Conservation (phyloP, 225 moss, liverwort and hornwort genomes). For the Neckera pumila region DNA sequence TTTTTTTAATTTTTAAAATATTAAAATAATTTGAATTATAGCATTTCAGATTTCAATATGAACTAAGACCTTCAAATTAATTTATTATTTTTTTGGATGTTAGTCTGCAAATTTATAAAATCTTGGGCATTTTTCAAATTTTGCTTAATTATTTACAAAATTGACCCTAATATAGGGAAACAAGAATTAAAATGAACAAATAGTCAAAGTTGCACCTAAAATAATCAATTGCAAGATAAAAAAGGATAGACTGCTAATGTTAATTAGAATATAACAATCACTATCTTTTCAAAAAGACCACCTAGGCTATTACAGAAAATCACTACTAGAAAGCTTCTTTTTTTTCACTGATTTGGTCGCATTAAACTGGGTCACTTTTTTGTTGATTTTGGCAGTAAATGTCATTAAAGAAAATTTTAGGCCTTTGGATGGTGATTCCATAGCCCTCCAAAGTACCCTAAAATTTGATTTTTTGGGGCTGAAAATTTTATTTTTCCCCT, state of each 20-base stretch:
- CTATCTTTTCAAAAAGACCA: not conserved
- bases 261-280: no score
- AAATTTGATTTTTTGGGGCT: no score
- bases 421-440: no score
- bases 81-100: not conserved
- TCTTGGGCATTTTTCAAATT: no score
- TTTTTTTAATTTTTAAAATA: not conserved
- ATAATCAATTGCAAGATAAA: not conserved
- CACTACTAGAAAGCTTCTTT: no score
- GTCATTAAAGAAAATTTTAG: no score
- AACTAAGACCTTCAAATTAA: not conserved
- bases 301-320: no score
- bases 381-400: no score
- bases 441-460: no score
- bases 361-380: no score
- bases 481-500: no score
- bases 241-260: not conserved
- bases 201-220: not conserved
- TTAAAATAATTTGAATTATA: not conserved
- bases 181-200: not conserved
- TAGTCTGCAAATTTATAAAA: not conserved
- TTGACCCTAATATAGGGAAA: fast-evolving
- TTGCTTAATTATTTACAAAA: not conserved
- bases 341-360: no score
- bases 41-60: not conserved